Conservation (phyloP, 2,329 filamentous ascomycete species). For the Xylaria digitata region DNA sequence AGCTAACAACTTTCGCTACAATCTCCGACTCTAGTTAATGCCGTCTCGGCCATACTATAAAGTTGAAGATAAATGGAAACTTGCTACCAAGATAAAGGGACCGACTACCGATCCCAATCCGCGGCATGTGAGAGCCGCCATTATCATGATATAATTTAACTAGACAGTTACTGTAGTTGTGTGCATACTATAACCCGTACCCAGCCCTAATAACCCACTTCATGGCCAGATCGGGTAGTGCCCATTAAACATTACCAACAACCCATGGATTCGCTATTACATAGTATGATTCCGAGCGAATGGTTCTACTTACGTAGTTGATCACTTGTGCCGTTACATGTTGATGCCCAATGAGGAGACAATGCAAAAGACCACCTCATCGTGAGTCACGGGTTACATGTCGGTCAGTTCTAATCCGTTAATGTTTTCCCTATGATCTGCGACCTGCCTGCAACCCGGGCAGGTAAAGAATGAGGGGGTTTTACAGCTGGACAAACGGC, state of each 20-base stretch:
- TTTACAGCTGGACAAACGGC: constrained; percentile 13
- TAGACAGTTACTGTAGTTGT: constrained; percentile 9
- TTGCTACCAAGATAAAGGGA: too few relatives aligned
- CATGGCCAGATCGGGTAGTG: constrained; percentile 5
- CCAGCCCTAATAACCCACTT: constrained; percentile 38
- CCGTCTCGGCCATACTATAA: too few relatives aligned
- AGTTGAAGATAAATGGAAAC: too few relatives aligned
- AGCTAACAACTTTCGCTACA: too few relatives aligned
- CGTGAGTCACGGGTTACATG: constrained; percentile 34
- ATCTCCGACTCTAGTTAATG: too few relatives aligned
- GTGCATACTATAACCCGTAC: constrained; percentile 22
- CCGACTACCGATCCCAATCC: neutral
- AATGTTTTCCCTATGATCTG: constrained; percentile 16
- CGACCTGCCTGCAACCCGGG: constrained; percentile 28
- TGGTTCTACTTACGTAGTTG: constrained; percentile 8
- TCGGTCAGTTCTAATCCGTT: constrained; percentile 9
- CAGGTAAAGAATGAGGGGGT: constrained; percentile 17
- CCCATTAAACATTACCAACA: constrained; percentile 15
- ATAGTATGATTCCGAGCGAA: constrained; percentile 16
- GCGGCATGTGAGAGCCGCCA: constrained; percentile 18
- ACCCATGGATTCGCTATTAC: neutral
- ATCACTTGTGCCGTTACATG: constrained; percentile 1
- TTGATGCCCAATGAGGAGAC: constrained; percentile 33
- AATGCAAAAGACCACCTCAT: constrained; percentile 32
- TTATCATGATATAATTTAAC: constrained; percentile 17